phyloP scores from a whole-genome alignment of 495 filamentous ascomycete genomes.

The Aspergillus leporis region DNA sequence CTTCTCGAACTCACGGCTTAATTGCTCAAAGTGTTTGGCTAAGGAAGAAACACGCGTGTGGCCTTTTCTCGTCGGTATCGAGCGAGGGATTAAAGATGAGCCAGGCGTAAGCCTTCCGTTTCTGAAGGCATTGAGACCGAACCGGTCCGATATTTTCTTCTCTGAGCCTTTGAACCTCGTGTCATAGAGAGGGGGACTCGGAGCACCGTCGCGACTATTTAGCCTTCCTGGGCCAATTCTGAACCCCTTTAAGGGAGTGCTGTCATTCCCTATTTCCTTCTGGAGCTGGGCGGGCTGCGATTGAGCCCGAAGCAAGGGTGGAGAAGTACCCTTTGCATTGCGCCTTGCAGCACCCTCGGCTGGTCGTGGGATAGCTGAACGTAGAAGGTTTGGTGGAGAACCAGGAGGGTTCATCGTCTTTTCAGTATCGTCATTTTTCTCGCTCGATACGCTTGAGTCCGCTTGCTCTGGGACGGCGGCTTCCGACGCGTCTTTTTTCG shows the following conservation, averaged over 20 bases:
- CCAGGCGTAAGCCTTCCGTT: slow-evolving; percentile 55
- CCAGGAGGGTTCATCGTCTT: slow-evolving; percentile 7
- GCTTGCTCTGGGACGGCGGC: slow-evolving; percentile 4
- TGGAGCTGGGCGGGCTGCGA: slow-evolving; percentile 61
- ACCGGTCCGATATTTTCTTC: slow-evolving; percentile 69
- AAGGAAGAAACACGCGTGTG: slow-evolving; percentile 80
- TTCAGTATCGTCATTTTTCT: slow-evolving; percentile 11
- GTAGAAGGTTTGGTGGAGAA: slow-evolving; percentile 29
- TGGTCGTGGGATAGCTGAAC: slow-evolving; percentile 55
- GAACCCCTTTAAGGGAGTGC: slow-evolving; percentile 19
- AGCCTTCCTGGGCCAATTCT: slow-evolving; percentile 29
- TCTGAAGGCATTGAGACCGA: slow-evolving; percentile 63
- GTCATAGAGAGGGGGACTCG: slow-evolving; percentile 25
- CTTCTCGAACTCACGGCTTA: slow-evolving; percentile 95
- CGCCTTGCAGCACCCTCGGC: slow-evolving; percentile 44
- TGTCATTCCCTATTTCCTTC: slow-evolving; percentile 28
- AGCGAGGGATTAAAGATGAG: slow-evolving; percentile 86
- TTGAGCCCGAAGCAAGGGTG: slow-evolving; percentile 67
- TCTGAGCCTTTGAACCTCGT: slow-evolving; percentile 52
- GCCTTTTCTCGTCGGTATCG: slow-evolving; percentile 64
- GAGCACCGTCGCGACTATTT: slow-evolving; percentile 18
- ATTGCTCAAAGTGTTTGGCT: slow-evolving; percentile 93
- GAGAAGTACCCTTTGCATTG: slow-evolving; percentile 51
- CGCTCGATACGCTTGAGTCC: background rate
- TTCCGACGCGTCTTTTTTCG: slow-evolving; percentile 9